phyloP scores from a whole-genome alignment of 2,329 filamentous ascomycete species.

The Ceratocystis papillata region DNA sequence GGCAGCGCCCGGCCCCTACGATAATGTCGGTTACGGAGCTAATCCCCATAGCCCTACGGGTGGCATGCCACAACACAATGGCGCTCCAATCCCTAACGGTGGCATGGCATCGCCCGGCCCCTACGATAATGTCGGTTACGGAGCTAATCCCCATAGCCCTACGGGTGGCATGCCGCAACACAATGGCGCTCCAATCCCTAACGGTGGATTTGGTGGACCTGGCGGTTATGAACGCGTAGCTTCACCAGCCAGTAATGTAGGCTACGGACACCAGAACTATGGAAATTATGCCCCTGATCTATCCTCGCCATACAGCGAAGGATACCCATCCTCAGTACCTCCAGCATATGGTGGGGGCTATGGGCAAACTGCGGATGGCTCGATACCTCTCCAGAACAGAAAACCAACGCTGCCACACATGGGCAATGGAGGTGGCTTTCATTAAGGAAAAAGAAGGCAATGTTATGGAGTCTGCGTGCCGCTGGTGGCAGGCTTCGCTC shows the following conservation, averaged over 20 bases:
- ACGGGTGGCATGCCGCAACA: neutral
- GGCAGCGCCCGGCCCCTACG: slow-evolving; percentile 1
- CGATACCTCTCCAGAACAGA: slow-evolving; percentile 20
- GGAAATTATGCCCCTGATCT: neutral
- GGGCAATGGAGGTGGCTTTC: neutral
- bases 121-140: neutral
- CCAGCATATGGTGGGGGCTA: slow-evolving; percentile 13
- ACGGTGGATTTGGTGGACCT: neutral
- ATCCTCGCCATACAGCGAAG: slow-evolving; percentile 5
- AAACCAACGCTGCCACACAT: slow-evolving; percentile 1
- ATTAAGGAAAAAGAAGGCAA: neutral
- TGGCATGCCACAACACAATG: neutral
- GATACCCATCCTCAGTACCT: neutral
- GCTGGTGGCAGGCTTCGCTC: neutral
- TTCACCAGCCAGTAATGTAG: slow-evolving; percentile 5
- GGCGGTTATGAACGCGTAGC: slow-evolving; percentile 13
- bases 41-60: neutral
- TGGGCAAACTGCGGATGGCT: slow-evolving; percentile 3
- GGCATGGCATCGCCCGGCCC: slow-evolving; percentile 15
- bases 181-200: neutral
- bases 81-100: neutral
- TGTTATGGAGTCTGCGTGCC: neutral
- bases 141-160: neutral
- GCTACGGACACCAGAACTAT: neutral
- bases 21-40: neutral